phyloP scores from a whole-genome alignment of 2,329 filamentous ascomycete species.

The Ceratocystis papillata region DNA sequence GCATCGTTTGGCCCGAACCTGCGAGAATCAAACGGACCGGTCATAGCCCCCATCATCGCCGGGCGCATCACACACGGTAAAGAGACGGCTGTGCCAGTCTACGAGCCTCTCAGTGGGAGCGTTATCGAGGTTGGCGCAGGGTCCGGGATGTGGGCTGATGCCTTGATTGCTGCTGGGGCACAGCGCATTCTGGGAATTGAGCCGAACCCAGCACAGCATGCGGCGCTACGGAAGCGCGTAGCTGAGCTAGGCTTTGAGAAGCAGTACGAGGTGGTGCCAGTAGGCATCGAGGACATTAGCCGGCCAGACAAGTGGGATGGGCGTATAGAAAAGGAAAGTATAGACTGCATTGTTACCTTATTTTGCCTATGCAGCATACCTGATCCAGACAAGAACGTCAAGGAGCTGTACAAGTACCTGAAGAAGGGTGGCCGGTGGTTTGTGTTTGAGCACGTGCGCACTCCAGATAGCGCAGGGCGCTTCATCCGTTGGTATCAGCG shows the following conservation, averaged over 20 bases:
- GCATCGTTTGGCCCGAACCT: conserved; percentile 41
- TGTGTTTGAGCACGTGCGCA: conserved; percentile 50
- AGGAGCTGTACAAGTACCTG: conserved; percentile 45
- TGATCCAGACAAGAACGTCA: conserved; percentile 45
- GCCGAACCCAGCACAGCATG: conserved; percentile 47
- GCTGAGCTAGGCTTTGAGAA: conserved; percentile 43
- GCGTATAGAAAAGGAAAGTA: conserved; percentile 40
- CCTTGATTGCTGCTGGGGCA: conserved; percentile 35
- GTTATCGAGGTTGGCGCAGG: conserved; percentile 55
- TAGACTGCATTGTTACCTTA: conserved; percentile 51
- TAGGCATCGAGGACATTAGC: conserved; percentile 50
- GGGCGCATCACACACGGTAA: conserved; percentile 37
- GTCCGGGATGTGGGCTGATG: conserved; percentile 48
- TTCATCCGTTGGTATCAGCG: conserved; percentile 41
- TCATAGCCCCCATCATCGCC: conserved; percentile 45
- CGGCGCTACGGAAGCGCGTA: conserved; percentile 38
- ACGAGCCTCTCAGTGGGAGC: conserved; percentile 38
- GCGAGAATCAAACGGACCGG: conserved; percentile 34
- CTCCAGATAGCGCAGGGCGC: conserved; percentile 32
- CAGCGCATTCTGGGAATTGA: conserved; percentile 52
- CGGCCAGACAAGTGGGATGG: conserved; percentile 36
- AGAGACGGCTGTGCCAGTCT: conserved; percentile 30
- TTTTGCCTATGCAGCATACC: conserved; percentile 55
- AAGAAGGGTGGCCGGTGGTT: conserved; percentile 54
- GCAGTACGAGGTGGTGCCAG: conserved; percentile 51